Percentiles rank a stretch among this genome's conserved stretches.
Evolutionary conservation across 129 eudicot genomes (phyloP).

Genomic region (Oenanthe sinensis): DNA sequence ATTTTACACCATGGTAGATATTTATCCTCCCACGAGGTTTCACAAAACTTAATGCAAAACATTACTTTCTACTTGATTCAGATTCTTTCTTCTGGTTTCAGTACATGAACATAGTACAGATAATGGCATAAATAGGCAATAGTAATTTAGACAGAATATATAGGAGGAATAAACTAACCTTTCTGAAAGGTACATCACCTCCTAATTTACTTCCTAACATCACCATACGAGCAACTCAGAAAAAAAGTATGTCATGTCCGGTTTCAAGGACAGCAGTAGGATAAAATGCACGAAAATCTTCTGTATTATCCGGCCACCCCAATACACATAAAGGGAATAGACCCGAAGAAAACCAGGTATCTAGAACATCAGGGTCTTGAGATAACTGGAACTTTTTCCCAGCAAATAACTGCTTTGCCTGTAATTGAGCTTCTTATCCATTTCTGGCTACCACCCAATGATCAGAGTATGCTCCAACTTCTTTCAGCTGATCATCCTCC

Average conservation of each 20-base stretch:
- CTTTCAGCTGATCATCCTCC: constrained; percentile 64
- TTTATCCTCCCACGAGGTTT: neutral
- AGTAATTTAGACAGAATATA: neutral
- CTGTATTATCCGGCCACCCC: constrained; percentile 92
- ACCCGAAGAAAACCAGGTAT: constrained; percentile 87
- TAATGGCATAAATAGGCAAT: neutral
- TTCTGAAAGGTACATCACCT: constrained; percentile 75
- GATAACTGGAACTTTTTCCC: constrained; percentile 60
- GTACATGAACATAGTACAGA: neutral
- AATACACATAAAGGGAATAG: constrained; percentile 68
- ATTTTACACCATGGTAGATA: neutral
- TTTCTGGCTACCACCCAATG: constrained; percentile 88
- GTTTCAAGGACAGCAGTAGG: constrained; percentile 87
- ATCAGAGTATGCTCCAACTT: constrained; percentile 57
- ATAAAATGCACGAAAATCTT: constrained; percentile 63
- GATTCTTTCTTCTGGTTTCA: neutral
- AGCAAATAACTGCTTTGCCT: constrained; percentile 42
- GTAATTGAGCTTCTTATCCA: constrained; percentile 58
- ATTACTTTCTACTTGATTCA: neutral
- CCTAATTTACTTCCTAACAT: constrained; percentile 84
- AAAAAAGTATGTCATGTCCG: constrained; percentile 82
- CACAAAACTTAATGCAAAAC: neutral
- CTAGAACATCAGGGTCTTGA: constrained; percentile 90
- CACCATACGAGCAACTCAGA: constrained; percentile 96
- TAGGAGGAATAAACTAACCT: constrained; percentile 38